Evolutionary conservation across 2,329 filamentous ascomycete genomes (phyloP).

Genomic region (Cytospora paraplurivora): DNA sequence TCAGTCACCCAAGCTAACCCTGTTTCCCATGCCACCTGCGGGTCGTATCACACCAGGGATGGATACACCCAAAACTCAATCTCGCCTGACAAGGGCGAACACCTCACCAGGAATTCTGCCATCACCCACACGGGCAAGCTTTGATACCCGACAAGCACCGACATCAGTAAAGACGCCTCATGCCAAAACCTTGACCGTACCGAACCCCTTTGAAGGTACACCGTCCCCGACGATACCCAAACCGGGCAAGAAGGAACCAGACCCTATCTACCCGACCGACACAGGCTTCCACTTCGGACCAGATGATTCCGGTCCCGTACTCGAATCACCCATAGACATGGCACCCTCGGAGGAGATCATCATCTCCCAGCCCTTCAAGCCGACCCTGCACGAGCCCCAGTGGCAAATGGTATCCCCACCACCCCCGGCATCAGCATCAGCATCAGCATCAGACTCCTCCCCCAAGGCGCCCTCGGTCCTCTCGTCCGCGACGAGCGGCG

Average conservation of each 20-base stretch:
- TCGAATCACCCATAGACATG: slow-evolving; percentile 46
- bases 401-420: slow-evolving; percentile 52
- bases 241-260: slow-evolving; percentile 3
- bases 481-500: slow-evolving; percentile 35
- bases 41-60: slow-evolving; percentile 27
- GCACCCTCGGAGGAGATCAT: slow-evolving; percentile 33
- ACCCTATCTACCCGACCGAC: slow-evolving; percentile 28
- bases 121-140: slow-evolving; percentile 46
- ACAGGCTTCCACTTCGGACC: slow-evolving; percentile 37
- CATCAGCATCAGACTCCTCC: slow-evolving; percentile 32
- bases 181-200: slow-evolving; percentile 21
- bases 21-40: slow-evolving; percentile 46
- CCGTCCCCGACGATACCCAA: slow-evolving; percentile 8
- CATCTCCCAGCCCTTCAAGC: slow-evolving; percentile 39
- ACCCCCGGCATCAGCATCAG: slow-evolving; percentile 29
- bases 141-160: slow-evolving; percentile 32
- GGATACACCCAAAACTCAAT: slow-evolving; percentile 35
- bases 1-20: slow-evolving; percentile 48
- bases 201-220: slow-evolving; percentile 24
- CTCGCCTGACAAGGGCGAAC: slow-evolving; percentile 53
- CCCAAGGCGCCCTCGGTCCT: slow-evolving; percentile 39
- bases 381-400: slow-evolving; percentile 45
- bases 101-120: slow-evolving; percentile 54
- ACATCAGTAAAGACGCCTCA: slow-evolving; percentile 10
- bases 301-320: slow-evolving; percentile 41